phyloP scores from a whole-genome alignment of 352 stramenopile genomes.

The Plasmopara viticola region DNA sequence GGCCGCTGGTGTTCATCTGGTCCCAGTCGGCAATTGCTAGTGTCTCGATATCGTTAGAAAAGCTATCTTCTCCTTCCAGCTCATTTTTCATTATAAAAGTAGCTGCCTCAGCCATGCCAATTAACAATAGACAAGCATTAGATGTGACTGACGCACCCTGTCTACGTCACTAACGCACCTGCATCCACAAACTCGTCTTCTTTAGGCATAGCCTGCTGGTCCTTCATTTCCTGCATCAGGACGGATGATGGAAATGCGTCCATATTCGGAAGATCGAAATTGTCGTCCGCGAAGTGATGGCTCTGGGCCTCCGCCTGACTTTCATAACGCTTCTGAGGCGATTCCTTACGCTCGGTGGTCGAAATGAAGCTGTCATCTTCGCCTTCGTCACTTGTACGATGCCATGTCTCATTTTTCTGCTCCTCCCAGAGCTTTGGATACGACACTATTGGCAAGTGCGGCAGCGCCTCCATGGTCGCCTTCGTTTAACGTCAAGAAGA shows the following conservation, averaged over 20 bases:
- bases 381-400: conserved; percentile 15
- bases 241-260: conserved; percentile 23
- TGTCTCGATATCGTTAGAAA: conserved; percentile 27
- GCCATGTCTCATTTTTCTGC: conserved; percentile 24
- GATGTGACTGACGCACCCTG: neutral
- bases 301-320: neutral
- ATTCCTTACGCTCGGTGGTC: conserved; percentile 20
- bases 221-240: conserved; percentile 1
- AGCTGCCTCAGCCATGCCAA: conserved; percentile 13
- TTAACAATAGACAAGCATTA: neutral
- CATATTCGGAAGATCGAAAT: conserved; percentile 34
- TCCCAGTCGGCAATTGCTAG: conserved; percentile 26
- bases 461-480: conserved; percentile 24
- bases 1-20: conserved; percentile 22
- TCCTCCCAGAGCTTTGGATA: conserved; percentile 49
- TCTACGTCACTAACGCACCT: conserved; percentile 27
- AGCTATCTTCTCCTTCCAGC: conserved; percentile 37
- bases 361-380: conserved; percentile 31
- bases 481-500: neutral
- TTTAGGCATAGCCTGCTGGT: conserved; percentile 17
- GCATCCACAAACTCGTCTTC: conserved; percentile 70
- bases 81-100: conserved; percentile 46
- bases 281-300: conserved; percentile 6
- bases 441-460: conserved; percentile 27
- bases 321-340: conserved; percentile 6